Percentiles rank a stretch among this genome's conserved stretches.
phyloP scores from a whole-genome alignment of 2,329 filamentous ascomycete species.

The Colletotrichum viniferum region DNA sequence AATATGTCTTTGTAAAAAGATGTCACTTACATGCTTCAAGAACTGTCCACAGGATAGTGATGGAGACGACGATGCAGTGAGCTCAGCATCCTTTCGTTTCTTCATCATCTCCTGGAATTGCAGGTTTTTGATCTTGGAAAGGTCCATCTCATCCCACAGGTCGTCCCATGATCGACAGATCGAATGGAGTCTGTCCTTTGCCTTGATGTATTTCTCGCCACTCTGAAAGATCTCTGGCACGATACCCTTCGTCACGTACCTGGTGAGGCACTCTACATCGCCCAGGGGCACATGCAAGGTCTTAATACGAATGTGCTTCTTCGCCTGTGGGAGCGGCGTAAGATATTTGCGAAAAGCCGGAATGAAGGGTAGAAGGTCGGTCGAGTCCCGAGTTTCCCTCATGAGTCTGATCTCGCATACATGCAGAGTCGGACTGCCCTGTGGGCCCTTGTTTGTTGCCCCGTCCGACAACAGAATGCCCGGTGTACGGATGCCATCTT shows the following conservation, averaged over 20 bases:
- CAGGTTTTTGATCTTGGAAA: constrained; percentile 81
- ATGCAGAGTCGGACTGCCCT: constrained; percentile 70
- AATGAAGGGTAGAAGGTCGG: constrained; percentile 87
- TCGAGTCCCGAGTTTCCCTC: constrained; percentile 73
- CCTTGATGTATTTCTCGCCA: constrained; percentile 53
- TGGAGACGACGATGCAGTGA: constrained; percentile 65
- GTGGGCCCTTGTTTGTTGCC: constrained; percentile 61
- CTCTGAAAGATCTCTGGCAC: constrained; percentile 63
- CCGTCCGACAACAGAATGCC: constrained; percentile 83
- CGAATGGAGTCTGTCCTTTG: constrained; percentile 70
- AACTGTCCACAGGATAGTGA: constrained; percentile 78
- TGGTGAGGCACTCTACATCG: constrained; percentile 86
- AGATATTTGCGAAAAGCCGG: constrained; percentile 72
- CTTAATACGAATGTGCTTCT: constrained; percentile 71
- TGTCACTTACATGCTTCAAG: constrained; percentile 79
- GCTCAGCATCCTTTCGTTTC: constrained; percentile 68
- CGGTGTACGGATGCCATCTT: constrained; percentile 81
- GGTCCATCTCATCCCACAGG: constrained; percentile 84
- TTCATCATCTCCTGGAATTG: constrained; percentile 80
- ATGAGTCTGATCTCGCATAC: constrained; percentile 78
- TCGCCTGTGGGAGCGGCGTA: constrained; percentile 68
- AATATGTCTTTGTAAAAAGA: background rate
- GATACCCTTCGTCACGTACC: constrained; percentile 64
- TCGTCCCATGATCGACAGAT: constrained; percentile 78
- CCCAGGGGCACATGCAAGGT: constrained; percentile 72